Conservation (phyloP, 495 filamentous ascomycete genomes). For the Xylaria sp. region DNA sequence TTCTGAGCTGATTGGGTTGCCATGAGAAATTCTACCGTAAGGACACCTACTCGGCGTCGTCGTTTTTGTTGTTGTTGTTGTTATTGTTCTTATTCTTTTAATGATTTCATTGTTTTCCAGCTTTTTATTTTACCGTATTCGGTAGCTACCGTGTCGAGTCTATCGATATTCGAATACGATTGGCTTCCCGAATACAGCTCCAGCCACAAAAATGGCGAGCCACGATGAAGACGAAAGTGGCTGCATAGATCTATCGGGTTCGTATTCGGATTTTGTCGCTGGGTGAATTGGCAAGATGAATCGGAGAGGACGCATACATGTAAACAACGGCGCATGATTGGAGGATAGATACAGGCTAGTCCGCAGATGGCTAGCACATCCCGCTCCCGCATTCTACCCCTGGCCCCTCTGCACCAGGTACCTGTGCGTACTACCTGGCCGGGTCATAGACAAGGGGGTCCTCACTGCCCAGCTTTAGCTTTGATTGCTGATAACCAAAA, state of each 20-base stretch:
- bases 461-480: neutral
- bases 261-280: conserved; percentile 39
- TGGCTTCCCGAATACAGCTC: neutral
- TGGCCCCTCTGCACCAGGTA: neutral
- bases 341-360: neutral
- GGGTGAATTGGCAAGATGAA: conserved; percentile 12
- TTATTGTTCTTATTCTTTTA: no score
- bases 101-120: neutral
- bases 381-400: conserved; percentile 1
- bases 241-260: conserved; percentile 32
- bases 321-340: conserved; percentile 16
- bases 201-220: neutral
- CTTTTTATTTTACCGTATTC: neutral
- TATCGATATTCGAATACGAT: neutral
- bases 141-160: conserved; percentile 15
- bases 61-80: no score
- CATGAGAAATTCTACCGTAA: no score
- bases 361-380: neutral
- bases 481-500: conserved; percentile 18
- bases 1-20: no score
- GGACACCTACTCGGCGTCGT: no score
- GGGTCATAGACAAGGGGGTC: neutral
- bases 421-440: no score
- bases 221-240: conserved; percentile 3
- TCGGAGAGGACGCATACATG: conserved; percentile 11